These are phyloP conservation scores for Terfezia claveryi DNA, from an alignment of 495 filamentous ascomycete species.

Conservation along the genomic window DNA sequence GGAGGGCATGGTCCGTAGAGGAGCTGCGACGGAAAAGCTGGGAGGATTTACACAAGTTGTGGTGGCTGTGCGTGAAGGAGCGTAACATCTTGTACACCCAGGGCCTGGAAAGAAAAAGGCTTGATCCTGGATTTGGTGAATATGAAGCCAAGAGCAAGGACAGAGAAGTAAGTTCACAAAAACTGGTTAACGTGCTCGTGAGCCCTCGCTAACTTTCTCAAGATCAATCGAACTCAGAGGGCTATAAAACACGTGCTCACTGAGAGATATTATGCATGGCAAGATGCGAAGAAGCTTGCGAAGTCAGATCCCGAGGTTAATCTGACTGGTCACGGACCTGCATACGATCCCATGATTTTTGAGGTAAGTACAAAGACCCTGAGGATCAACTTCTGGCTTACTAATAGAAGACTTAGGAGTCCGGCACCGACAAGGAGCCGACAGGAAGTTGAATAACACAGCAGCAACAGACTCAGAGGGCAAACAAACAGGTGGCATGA, in stretches of 20 bases:
- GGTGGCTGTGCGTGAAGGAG: constrained; percentile 91
- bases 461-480: too few species aligned
- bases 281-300: constrained; percentile 55
- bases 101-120: constrained; percentile 36
- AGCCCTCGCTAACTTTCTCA: not conserved
- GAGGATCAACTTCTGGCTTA: too few species aligned
- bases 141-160: constrained; percentile 38
- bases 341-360: constrained; percentile 19
- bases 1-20: constrained; percentile 64
- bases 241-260: constrained; percentile 65
- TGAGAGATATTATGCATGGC: constrained; percentile 77
- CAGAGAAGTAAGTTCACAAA: constrained; percentile 30
- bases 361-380: too few species aligned
- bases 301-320: constrained; percentile 42
- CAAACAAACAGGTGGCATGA: too few species aligned
- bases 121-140: constrained; percentile 46
- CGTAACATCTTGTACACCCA: constrained; percentile 74
- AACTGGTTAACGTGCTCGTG: not conserved
- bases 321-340: constrained; percentile 26
- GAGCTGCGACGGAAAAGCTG: constrained; percentile 76
- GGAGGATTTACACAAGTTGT: constrained; percentile 79
- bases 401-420: too few species aligned
- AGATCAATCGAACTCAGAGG: constrained; percentile 48
- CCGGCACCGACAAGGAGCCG: too few species aligned
- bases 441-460: too few species aligned